Evolutionary conservation across 495 filamentous ascomycete genomes (phyloP), one percentile per base, ranked within the genome.

Genomic region (Daldinia vernicosa): DNA sequence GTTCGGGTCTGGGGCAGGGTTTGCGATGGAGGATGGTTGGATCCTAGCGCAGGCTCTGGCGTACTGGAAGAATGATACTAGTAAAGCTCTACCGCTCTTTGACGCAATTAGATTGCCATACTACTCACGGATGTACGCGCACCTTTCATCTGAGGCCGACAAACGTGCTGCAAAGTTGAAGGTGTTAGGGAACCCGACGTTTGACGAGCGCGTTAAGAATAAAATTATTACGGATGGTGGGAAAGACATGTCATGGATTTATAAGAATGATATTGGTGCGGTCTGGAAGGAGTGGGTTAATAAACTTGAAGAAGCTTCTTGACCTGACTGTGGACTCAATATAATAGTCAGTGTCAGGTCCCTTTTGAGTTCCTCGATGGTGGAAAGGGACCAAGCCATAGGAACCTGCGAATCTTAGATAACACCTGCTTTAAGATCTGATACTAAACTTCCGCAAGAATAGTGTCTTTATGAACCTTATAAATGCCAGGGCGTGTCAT

Each of bases 11-110:
- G 84, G 84, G 0, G 82, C 84, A 1, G 81, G 80, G 6, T 86
- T 86, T 59, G 83, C 84, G 0, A 80, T 86, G 75, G 81, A 85
- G 63, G 84, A 86, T 70, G 80, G 79, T 14, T 86, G 80, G 79
- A 79, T 83, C 37, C 72, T 86, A 28, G 82, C 82, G 4, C 79
- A 77, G 53, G 77, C 80, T 6, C 73, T 86, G 1, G 80, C 81
- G 15, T 66, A 80, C 33, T 61, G 61, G 40, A 63, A 60, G 11
- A 69, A 72, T 22, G 69, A 74, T 0, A 43, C 79, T 9, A 59
- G 50, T 9, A 75, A 77, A 32, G 81, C 81, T 12, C 69, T 86
- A 11, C 70, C 74, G 9, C 75, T 82, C 14, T 86, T 86, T 54
- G 77, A 84, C 43, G 22, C 56, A 0, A 81, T 86, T 55, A 76